Evolutionary conservation across 225 moss, liverwort and hornwort genomes (phyloP).

Genomic region (Thuidium tamariscinum): DNA sequence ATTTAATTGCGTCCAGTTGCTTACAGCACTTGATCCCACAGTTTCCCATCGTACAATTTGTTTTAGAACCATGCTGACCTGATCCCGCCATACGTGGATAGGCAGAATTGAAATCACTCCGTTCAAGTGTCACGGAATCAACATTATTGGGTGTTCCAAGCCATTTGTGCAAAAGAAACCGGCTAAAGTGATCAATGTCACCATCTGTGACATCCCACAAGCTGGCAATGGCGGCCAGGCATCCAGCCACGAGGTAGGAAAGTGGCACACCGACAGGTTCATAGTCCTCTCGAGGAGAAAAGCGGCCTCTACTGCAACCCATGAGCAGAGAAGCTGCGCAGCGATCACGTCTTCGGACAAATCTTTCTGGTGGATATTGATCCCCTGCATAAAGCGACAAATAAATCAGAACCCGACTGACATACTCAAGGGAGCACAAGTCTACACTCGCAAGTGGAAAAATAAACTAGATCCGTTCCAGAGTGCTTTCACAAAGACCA

Average conservation of each 20-base stretch:
- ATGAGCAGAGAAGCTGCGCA: conserved; percentile 95
- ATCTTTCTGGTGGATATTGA: conserved; percentile 83
- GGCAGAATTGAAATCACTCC: neutral
- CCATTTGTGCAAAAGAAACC: conserved; percentile 78
- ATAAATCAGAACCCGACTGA: neutral
- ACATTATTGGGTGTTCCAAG: conserved; percentile 33
- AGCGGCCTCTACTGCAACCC: conserved; percentile 97
- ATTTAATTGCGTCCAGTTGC: neutral
- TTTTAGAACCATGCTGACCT: neutral
- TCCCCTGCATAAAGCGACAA: conserved; percentile 44
- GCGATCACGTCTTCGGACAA: conserved; percentile 62
- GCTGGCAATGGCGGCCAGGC: conserved; percentile 87
- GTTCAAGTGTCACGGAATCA: neutral
- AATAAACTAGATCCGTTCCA: neutral
- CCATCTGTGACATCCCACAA: conserved; percentile 99
- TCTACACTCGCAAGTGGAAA: neutral
- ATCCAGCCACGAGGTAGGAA: conserved; percentile 93
- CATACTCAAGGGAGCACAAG: neutral
- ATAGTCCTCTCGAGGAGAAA: conserved; percentile 71
- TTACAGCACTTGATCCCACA: neutral
- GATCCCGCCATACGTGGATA: neutral
- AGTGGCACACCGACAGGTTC: conserved; percentile 88
- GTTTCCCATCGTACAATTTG: neutral
- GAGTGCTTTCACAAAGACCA: neutral
- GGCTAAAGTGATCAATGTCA: conserved; percentile 97